Conservation (phyloP, 371 early-diverging fungal genomes). For the Dichotomocladium elegans region DNA sequence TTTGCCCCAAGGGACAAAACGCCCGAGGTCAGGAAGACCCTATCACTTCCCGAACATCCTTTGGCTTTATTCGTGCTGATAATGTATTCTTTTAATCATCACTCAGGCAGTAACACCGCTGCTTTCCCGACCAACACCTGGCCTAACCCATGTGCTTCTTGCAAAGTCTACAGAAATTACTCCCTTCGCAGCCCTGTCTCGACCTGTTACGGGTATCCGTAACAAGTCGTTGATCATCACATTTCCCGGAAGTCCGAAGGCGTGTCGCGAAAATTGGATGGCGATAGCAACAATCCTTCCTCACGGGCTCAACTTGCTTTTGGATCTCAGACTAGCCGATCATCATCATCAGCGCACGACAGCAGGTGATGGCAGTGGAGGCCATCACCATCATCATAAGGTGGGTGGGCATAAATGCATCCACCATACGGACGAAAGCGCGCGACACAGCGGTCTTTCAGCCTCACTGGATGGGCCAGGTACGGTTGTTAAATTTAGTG, state of each 20-base stretch:
- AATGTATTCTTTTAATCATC: too few relatives aligned
- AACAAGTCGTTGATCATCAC: constrained; percentile 69
- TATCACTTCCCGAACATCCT: neutral
- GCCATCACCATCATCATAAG: constrained; percentile 19
- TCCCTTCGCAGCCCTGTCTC: constrained; percentile 84
- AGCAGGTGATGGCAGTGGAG: too few relatives aligned
- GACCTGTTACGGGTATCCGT: constrained; percentile 81
- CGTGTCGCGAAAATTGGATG: constrained; percentile 75
- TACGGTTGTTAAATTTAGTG: constrained; percentile 8
- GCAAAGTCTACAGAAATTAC: constrained; percentile 70
- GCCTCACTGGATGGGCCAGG: constrained; percentile 39
- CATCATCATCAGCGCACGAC: constrained; percentile 24
- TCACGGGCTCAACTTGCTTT: constrained; percentile 77
- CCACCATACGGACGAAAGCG: constrained; percentile 17
- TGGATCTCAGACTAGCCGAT: neutral
- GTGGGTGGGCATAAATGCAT: constrained; percentile 41
- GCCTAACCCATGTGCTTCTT: constrained; percentile 76
- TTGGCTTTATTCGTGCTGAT: neutral
- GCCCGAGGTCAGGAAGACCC: constrained; percentile 61
- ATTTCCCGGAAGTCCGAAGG: constrained; percentile 88
- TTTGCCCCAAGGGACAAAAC: constrained; percentile 84
- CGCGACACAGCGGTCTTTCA: constrained; percentile 8
- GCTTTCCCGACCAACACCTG: constrained; percentile 66
- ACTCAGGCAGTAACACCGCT: constrained; percentile 76
- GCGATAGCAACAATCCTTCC: constrained; percentile 68